phyloP scores from a whole-genome alignment of 768 basidiomycete species.

The Dendrothele bispora region DNA sequence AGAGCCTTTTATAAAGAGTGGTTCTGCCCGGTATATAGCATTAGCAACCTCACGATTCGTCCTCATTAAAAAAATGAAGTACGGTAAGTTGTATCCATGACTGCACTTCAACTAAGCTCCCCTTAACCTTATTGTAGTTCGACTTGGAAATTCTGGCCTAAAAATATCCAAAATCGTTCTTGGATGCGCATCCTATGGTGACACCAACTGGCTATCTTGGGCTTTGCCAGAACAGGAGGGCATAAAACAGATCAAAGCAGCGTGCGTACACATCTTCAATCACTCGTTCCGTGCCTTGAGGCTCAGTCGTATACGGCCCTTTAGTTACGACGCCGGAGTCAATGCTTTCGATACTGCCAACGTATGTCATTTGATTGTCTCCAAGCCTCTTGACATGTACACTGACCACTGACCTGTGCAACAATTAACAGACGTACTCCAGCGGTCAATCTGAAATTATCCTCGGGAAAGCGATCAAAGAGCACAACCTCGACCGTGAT shows the following conservation, averaged over 20 bases:
- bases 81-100: too few species aligned
- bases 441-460: slow-evolving; percentile 66
- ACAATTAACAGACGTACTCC: slow-evolving; percentile 54
- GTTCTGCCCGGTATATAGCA: too few species aligned
- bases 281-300: not conserved
- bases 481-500: slow-evolving; percentile 65
- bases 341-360: slow-evolving; percentile 63
- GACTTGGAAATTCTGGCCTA: slow-evolving; percentile 52
- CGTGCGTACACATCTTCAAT: too few species aligned
- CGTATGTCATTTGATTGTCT: slow-evolving; percentile 18
- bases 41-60: too few species aligned
- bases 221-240: slow-evolving; percentile 47
- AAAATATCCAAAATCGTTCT: slow-evolving; percentile 68
- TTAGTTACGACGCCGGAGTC: slow-evolving; percentile 61
- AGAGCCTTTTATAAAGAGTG: too few species aligned
- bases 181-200: slow-evolving; percentile 62
- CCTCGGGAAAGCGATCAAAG: slow-evolving; percentile 71
- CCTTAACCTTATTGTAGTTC: too few species aligned
- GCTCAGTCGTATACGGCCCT: not conserved
- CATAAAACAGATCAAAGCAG: slow-evolving; percentile 51
- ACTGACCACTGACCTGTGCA: slow-evolving; percentile 8
- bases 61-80: too few species aligned
- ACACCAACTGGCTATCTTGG: slow-evolving; percentile 50
- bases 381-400: not conserved
- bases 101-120: too few species aligned